phyloP scores from a whole-genome alignment of 495 filamentous ascomycete species.

The Entonaema liquescens region DNA sequence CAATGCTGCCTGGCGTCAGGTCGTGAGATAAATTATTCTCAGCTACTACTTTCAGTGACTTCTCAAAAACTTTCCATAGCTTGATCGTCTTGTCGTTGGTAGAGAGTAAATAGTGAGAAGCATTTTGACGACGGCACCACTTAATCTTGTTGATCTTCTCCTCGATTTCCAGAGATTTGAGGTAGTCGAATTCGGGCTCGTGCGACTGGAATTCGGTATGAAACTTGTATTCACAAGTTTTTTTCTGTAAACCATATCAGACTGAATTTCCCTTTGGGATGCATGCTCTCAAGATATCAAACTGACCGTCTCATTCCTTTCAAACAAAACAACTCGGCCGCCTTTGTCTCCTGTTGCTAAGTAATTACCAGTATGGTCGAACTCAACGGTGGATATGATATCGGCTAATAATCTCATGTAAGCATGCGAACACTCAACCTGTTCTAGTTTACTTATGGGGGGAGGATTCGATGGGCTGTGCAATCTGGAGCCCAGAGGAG shows the following conservation, averaged over 20 bases:
- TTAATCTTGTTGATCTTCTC: constrained; percentile 99
- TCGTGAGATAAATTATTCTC: constrained; percentile 99
- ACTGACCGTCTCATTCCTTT: constrained; percentile 95
- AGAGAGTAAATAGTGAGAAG: constrained; percentile 96
- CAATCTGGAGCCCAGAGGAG: not conserved
- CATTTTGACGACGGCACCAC: constrained; percentile 97
- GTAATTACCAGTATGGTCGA: constrained; percentile 98
- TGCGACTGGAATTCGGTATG: constrained; percentile 99
- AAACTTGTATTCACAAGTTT: constrained; percentile 99
- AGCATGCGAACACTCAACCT: constrained; percentile 31
- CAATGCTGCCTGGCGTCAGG: constrained; percentile 79
- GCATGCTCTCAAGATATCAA: constrained; percentile 12
- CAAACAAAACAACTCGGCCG: constrained; percentile 94
- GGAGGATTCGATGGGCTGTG: constrained; percentile 4
- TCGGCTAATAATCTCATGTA: constrained; percentile 69
- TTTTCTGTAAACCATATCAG: constrained; percentile 75
- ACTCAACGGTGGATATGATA: constrained; percentile 99
- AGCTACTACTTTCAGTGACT: constrained; percentile 97
- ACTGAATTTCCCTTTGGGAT: constrained; percentile 34
- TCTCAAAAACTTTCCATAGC: constrained; percentile 99
- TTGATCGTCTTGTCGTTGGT: constrained; percentile 99
- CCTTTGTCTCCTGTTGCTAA: constrained; percentile 98
- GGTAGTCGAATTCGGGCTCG: constrained; percentile 98
- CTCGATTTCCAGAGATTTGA: constrained; percentile 99
- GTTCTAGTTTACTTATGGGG: constrained; percentile 5